A percentile compares a stretch with the other conserved stretches of the same genome.
These are phyloP conservation scores for Alternaria sp. DNA, from an alignment of 2,329 filamentous ascomycete species.

Conservation along the genomic window DNA sequence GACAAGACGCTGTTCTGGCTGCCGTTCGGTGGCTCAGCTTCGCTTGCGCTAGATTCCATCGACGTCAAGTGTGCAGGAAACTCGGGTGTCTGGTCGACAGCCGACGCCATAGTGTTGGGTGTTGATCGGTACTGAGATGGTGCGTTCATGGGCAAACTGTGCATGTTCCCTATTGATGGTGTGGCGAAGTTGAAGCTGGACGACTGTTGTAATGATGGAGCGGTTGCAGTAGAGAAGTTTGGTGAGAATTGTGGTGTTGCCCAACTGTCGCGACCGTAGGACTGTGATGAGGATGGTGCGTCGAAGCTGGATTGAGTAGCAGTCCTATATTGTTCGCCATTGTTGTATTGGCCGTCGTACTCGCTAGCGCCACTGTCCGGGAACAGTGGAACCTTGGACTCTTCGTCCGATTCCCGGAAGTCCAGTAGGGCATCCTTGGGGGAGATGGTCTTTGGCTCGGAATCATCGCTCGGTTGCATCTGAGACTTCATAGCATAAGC, in stretches of 20 bases:
- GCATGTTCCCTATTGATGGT: slow-evolving; percentile 50
- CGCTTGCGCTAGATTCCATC: slow-evolving; percentile 69
- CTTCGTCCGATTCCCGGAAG: slow-evolving; percentile 78
- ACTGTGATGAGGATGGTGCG: slow-evolving; percentile 46
- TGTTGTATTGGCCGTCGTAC: slow-evolving; percentile 56
- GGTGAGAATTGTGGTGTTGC: slow-evolving; percentile 45
- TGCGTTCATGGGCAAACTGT: slow-evolving; percentile 42
- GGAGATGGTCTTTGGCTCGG: slow-evolving; percentile 82
- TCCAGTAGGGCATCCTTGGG: slow-evolving; percentile 91
- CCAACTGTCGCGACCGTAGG: slow-evolving; percentile 47
- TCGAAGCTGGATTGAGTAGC: slow-evolving; percentile 48
- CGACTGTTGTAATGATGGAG: slow-evolving; percentile 39
- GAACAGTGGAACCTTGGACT: slow-evolving; percentile 76
- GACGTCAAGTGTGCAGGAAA: slow-evolving; percentile 67
- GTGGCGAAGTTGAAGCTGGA: slow-evolving; percentile 58
- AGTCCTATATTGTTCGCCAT: slow-evolving; percentile 52
- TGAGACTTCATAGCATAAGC: slow-evolving; percentile 53
- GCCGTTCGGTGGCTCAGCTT: slow-evolving; percentile 55
- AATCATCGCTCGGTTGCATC: slow-evolving; percentile 51
- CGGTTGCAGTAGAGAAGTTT: slow-evolving; percentile 44
- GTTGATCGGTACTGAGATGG: slow-evolving; percentile 48
- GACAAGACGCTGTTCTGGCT: slow-evolving; percentile 49
- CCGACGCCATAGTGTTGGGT: slow-evolving; percentile 39
- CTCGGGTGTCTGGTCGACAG: slow-evolving; percentile 58
- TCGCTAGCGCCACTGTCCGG: slow-evolving; percentile 66